Conservation (phyloP, 2,329 filamentous ascomycete genomes). For the Aspergillus pseudoterreus region DNA sequence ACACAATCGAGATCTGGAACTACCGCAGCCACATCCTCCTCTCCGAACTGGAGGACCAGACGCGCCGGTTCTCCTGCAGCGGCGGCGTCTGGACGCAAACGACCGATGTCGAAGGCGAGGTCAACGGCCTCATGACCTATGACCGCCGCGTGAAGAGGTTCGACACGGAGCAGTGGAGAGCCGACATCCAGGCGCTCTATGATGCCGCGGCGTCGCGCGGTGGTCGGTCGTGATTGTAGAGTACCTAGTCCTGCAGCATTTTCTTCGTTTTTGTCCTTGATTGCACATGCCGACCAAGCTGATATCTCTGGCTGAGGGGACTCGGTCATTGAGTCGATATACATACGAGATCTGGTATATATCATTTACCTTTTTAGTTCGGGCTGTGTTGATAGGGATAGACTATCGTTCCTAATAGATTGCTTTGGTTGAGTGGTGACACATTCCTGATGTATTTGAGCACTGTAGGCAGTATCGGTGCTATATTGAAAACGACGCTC, state of each 20-base stretch:
- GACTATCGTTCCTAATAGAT: too few species aligned
- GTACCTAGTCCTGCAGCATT: too few species aligned
- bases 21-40: slow-evolving; percentile 58
- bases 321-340: neutral
- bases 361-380: neutral
- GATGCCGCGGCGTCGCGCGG: slow-evolving; percentile 44
- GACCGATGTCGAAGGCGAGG: slow-evolving; percentile 70
- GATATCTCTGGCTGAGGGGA: neutral
- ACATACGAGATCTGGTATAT: neutral
- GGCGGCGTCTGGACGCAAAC: slow-evolving; percentile 71
- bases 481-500: too few species aligned
- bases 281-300: neutral
- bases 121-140: slow-evolving; percentile 68
- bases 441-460: too few species aligned
- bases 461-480: too few species aligned
- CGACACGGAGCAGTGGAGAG: slow-evolving; percentile 56
- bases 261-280: neutral
- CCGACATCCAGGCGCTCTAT: slow-evolving; percentile 59
- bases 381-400: neutral
- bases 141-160: slow-evolving; percentile 58
- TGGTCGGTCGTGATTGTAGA: neutral
- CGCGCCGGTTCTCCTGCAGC: slow-evolving; percentile 58
- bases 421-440: too few species aligned
- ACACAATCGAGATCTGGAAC: slow-evolving; percentile 59
- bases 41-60: slow-evolving; percentile 46